Conservation (phyloP, 2,329 filamentous ascomycete species). For the Hymenoscyphus fructigenus region DNA sequence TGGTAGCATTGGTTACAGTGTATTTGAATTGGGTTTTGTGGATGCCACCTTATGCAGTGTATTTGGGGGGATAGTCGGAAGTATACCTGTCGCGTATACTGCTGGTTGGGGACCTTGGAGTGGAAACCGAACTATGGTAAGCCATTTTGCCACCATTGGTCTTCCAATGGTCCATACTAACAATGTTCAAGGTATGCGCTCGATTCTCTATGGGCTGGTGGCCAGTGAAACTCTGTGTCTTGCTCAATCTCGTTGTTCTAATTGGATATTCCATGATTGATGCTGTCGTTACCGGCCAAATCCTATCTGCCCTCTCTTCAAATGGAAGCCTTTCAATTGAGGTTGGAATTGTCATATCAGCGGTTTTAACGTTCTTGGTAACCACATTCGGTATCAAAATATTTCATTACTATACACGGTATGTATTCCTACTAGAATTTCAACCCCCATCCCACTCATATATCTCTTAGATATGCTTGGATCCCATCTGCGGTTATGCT, state of each 20-base stretch:
- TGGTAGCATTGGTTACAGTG: constrained; percentile 60
- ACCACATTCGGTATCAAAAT: constrained; percentile 67
- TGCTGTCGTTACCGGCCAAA: constrained; percentile 66
- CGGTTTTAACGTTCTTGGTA: constrained; percentile 60
- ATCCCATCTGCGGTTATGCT: constrained; percentile 61
- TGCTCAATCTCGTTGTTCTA: constrained; percentile 62
- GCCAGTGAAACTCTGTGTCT: constrained; percentile 61
- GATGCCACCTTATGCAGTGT: constrained; percentile 57
- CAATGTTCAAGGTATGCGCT: constrained; percentile 42
- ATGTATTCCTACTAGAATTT: constrained; percentile 4
- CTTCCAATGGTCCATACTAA: neutral
- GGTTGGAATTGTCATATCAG: constrained; percentile 66
- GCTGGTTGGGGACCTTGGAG: constrained; percentile 61
- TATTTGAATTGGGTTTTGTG: constrained; percentile 57
- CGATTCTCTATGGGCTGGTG: constrained; percentile 66
- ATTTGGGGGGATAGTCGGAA: constrained; percentile 56
- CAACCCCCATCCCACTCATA: neutral
- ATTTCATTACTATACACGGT: constrained; percentile 68
- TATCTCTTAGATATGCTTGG: constrained; percentile 54
- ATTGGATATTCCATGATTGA: constrained; percentile 63
- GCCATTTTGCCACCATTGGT: constrained; percentile 10
- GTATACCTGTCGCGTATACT: constrained; percentile 56
- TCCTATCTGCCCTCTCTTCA: constrained; percentile 62
- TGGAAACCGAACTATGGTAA: constrained; percentile 60
- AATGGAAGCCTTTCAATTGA: constrained; percentile 59